These are phyloP conservation scores for Auriscalpium vulgare DNA, from an alignment of 768 basidiomycete species.

Conservation along the genomic window DNA sequence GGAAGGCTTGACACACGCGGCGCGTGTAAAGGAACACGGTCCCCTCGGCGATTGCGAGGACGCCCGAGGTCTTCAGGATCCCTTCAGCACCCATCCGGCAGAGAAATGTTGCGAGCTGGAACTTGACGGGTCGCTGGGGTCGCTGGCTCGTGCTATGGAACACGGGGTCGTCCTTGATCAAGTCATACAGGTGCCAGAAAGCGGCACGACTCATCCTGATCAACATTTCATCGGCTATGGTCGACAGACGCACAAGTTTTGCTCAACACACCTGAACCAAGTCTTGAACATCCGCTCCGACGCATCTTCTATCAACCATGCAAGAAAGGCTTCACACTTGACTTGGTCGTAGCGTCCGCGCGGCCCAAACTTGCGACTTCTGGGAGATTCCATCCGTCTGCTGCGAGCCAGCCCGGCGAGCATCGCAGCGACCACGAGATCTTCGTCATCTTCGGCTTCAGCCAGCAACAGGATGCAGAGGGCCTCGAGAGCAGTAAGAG, in stretches of 20 bases:
- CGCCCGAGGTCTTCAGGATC: too few relatives aligned
- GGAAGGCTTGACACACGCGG: too few relatives aligned
- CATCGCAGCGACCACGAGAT: background rate
- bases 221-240: background rate
- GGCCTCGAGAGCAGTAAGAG: too few relatives aligned
- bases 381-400: background rate
- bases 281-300: background rate
- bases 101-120: conserved; percentile 19
- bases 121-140: conserved; percentile 18
- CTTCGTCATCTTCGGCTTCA: background rate
- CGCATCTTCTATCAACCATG: background rate
- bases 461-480: background rate
- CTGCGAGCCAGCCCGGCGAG: background rate
- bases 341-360: background rate
- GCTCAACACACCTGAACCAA: background rate
- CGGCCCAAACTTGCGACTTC: background rate
- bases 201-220: background rate
- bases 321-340: background rate
- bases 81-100: too few relatives aligned
- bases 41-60: too few relatives aligned
- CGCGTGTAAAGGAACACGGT: too few relatives aligned
- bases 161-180: conserved; percentile 16
- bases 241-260: background rate
- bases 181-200: conserved; percentile 23
- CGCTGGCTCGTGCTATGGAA: conserved; percentile 11